Percentiles rank a stretch among this genome's conserved stretches.
phyloP scores from a whole-genome alignment of 768 basidiomycete genomes.

The Hemileccinum rubropunctum region DNA sequence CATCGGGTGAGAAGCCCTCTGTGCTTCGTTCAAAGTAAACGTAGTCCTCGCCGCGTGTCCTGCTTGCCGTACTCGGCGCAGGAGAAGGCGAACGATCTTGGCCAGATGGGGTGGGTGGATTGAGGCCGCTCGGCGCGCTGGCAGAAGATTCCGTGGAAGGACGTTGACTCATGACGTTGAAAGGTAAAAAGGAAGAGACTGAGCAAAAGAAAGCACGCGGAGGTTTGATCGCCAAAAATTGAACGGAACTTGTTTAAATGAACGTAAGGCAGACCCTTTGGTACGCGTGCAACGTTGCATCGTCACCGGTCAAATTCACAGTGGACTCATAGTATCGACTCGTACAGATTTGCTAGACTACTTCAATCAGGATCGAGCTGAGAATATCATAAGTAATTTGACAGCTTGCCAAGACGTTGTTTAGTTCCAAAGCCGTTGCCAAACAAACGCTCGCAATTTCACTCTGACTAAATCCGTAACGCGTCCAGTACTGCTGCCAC shows the following conservation, averaged over 20 bases:
- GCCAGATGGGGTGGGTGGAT: conserved; percentile 12
- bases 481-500: no score
- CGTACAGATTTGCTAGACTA: not conserved
- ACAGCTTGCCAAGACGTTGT: conserved; percentile 20
- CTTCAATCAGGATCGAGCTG: no score
- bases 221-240: conserved; percentile 8
- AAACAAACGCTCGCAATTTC: conserved; percentile 29
- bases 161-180: conserved; percentile 28
- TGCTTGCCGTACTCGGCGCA: conserved; percentile 30
- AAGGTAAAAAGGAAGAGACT: not conserved
- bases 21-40: conserved; percentile 94
- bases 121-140: conserved; percentile 18
- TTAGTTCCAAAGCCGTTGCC: conserved; percentile 33
- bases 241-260: conserved; percentile 13
- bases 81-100: conserved; percentile 32
- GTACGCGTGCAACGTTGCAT: conserved; percentile 1
- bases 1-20: conserved; percentile 77
- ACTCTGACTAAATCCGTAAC: conserved; percentile 14
- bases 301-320: no score
- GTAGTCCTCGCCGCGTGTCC: conserved; percentile 51
- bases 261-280: conserved; percentile 26
- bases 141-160: conserved; percentile 28
- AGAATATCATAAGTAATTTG: not conserved
- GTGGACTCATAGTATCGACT: no score
- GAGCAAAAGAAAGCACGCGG: conserved; percentile 1